phyloP scores from a whole-genome alignment of 139 green algal genomes.

The Micractinium sp. region DNA sequence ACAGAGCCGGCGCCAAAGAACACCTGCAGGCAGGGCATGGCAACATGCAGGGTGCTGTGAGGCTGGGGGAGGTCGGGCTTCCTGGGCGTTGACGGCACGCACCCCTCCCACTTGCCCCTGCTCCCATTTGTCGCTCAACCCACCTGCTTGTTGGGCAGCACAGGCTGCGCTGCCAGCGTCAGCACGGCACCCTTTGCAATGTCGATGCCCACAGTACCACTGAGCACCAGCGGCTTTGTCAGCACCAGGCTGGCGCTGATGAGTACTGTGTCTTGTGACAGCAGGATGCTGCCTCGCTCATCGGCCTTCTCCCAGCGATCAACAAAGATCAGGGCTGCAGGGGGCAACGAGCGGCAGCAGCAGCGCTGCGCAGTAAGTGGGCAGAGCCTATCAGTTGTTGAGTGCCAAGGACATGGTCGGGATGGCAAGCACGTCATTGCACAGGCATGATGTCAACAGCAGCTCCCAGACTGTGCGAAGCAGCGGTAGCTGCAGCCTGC shows the following conservation, averaged over 20 bases:
- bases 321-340: neutral
- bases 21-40: neutral
- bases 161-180: neutral
- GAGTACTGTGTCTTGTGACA: neutral
- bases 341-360: neutral
- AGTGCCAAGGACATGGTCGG: neutral
- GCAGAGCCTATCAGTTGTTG: neutral
- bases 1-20: neutral
- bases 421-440: too few relatives aligned
- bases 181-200: neutral
- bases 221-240: slow-evolving; percentile 12
- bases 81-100: neutral
- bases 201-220: neutral
- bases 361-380: neutral
- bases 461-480: too few relatives aligned
- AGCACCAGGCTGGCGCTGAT: neutral
- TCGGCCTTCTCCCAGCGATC: neutral
- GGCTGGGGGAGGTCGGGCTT: neutral
- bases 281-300: neutral
- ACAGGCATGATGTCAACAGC: too few relatives aligned
- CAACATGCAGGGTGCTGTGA: too few relatives aligned
- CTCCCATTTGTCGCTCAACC: neutral
- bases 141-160: neutral
- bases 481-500: too few relatives aligned
- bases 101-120: neutral